phyloP scores from a whole-genome alignment of 2,329 filamentous ascomycete genomes.

The Sphaceloma murrayae region DNA sequence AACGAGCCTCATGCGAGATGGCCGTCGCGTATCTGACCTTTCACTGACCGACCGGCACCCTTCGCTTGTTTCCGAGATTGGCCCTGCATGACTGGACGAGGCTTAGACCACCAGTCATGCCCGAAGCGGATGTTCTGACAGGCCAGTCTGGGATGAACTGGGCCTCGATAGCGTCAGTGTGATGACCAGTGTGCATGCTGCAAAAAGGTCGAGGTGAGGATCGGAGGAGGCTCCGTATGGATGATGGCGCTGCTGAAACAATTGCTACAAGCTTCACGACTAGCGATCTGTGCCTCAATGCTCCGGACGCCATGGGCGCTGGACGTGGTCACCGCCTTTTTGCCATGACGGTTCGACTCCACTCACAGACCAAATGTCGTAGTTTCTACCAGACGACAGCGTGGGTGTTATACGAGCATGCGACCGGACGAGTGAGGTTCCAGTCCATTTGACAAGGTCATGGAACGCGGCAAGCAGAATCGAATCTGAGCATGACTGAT shows the following conservation, averaged over 20 bases:
- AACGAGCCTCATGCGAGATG: constrained; percentile 10
- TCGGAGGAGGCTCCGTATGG: not conserved
- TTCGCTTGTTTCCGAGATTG: constrained; percentile 11
- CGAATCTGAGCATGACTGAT: constrained; percentile 3
- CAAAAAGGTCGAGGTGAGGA: not conserved
- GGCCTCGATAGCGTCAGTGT: constrained; percentile 13
- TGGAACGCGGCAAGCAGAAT: not conserved
- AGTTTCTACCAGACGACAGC: too few relatives aligned
- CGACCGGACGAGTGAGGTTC: too few relatives aligned
- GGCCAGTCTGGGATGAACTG: constrained; percentile 4
- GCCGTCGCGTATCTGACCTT: constrained; percentile 7
- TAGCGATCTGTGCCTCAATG: constrained; percentile 12
- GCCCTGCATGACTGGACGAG: constrained; percentile 11
- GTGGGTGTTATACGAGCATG: too few relatives aligned
- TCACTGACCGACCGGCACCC: not conserved
- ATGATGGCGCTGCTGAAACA: too few relatives aligned
- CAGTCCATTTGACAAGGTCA: too few relatives aligned
- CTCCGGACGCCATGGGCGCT: not conserved
- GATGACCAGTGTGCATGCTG: constrained; percentile 2
- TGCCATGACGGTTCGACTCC: constrained; percentile 11
- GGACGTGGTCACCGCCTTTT: constrained; percentile 9
- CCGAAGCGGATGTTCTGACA: not conserved
- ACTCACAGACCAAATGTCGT: too few relatives aligned
- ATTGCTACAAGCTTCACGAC: constrained; percentile 11
- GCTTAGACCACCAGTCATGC: constrained; percentile 4